Evolutionary conservation across 2,329 filamentous ascomycete species (phyloP).

Genomic region (Dendrostoma leiphaemia): DNA sequence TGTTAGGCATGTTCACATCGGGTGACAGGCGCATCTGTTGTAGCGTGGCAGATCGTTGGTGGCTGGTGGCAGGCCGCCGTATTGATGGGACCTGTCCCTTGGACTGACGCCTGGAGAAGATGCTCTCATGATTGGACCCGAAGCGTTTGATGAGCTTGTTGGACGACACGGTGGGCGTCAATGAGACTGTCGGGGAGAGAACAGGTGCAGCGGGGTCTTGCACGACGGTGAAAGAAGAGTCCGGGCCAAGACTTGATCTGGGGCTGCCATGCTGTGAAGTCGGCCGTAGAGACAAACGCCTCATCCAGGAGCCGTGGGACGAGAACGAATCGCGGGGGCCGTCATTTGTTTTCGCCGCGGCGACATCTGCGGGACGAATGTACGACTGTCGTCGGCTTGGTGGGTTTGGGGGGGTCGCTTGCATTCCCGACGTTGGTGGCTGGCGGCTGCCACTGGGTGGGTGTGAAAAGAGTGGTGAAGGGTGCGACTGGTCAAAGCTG

Average conservation of each 20-base stretch:
- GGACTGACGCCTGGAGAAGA: slow-evolving; percentile 45
- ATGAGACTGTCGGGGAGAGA: slow-evolving; percentile 39
- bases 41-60: slow-evolving; percentile 71
- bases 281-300: slow-evolving; percentile 66
- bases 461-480: slow-evolving; percentile 25
- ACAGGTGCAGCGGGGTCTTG: slow-evolving; percentile 68
- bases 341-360: slow-evolving; percentile 39
- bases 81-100: slow-evolving; percentile 64
- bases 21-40: slow-evolving; percentile 44
- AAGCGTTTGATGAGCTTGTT: slow-evolving; percentile 79
- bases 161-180: slow-evolving; percentile 49
- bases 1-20: slow-evolving; percentile 18
- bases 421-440: slow-evolving; percentile 34
- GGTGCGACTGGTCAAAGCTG: slow-evolving; percentile 20
- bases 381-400: slow-evolving; percentile 41
- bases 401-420: slow-evolving; percentile 39
- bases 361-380: slow-evolving; percentile 36
- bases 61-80: slow-evolving; percentile 73
- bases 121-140: slow-evolving; percentile 10
- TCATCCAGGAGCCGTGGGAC: slow-evolving; percentile 69
- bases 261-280: slow-evolving; percentile 62
- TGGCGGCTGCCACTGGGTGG: slow-evolving; percentile 27
- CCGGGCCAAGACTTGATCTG: slow-evolving; percentile 59
- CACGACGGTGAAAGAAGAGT: slow-evolving; percentile 65
- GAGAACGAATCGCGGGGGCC: slow-evolving; percentile 55